Conservation (phyloP, 1,284 basidiomycete genomes). For the Melampsora abietis-canadensis region DNA sequence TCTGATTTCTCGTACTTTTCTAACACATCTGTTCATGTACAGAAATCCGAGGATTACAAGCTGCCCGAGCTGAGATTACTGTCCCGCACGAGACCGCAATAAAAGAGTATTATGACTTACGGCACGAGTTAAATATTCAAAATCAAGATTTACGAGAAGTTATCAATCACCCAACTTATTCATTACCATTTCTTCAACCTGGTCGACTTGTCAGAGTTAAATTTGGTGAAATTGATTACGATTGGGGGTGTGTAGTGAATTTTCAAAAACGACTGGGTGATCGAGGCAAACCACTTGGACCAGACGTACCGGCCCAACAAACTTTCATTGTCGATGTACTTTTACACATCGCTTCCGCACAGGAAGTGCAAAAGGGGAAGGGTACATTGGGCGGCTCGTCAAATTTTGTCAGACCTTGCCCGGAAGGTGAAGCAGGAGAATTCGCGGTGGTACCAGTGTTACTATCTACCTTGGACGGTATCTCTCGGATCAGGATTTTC, state of each 20-base stretch:
- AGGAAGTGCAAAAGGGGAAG: constrained; percentile 61
- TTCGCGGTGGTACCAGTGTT: constrained; percentile 85
- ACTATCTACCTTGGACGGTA: constrained; percentile 77
- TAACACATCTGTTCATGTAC: constrained; percentile 60
- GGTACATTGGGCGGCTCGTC: constrained; percentile 56
- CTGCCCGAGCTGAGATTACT: constrained; percentile 63
- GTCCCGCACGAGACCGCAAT: constrained; percentile 81
- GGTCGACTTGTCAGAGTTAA: constrained; percentile 87
- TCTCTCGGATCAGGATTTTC: constrained; percentile 81
- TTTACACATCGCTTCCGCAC: constrained; percentile 68
- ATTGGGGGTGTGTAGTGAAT: constrained; percentile 91
- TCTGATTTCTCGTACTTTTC: constrained; percentile 51
- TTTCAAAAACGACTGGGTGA: constrained; percentile 72
- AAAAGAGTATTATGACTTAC: constrained; percentile 83
- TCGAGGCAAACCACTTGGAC: constrained; percentile 52
- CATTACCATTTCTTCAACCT: constrained; percentile 85
- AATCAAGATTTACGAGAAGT: constrained; percentile 77
- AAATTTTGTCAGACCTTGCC: constrained; percentile 66
- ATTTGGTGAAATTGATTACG: constrained; percentile 83
- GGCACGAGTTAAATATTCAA: constrained; percentile 86
- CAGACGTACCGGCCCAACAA: constrained; percentile 76
- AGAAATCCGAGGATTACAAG: constrained; percentile 62
- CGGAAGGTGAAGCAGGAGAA: constrained; percentile 66
- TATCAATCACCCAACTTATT: constrained; percentile 89
- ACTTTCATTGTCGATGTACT: constrained; percentile 94